Conservation (phyloP, 768 basidiomycete species). For the Termitomyces sp. region DNA sequence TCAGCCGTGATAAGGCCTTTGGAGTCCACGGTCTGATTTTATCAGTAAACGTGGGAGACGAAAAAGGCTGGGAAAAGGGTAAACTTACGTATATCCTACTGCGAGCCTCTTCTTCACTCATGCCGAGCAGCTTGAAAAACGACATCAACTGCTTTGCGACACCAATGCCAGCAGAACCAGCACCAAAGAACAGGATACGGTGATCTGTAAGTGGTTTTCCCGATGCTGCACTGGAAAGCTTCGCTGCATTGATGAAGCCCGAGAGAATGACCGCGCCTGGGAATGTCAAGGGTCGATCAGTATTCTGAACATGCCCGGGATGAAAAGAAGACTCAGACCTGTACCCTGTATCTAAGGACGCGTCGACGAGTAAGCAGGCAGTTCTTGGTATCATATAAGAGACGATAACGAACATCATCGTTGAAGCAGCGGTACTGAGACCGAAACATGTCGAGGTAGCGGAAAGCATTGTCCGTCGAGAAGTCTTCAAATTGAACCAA, state of each 20-base stretch:
- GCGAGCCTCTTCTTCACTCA: slow-evolving; percentile 62
- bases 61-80: not conserved
- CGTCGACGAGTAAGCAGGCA: slow-evolving; percentile 1
- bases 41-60: not conserved
- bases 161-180: slow-evolving; percentile 84
- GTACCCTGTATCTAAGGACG: slow-evolving; percentile 61
- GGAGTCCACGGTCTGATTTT: slow-evolving; percentile 61
- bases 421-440: slow-evolving; percentile 59
- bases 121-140: slow-evolving; percentile 70
- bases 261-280: slow-evolving; percentile 66
- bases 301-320: not conserved
- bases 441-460: slow-evolving; percentile 61
- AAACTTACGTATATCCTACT: slow-evolving; percentile 56
- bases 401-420: slow-evolving; percentile 50
- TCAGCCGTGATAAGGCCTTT: slow-evolving; percentile 71
- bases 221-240: slow-evolving; percentile 49
- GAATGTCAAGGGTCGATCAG: slow-evolving; percentile 4
- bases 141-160: slow-evolving; percentile 80
- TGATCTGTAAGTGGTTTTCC: slow-evolving; percentile 61
- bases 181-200: slow-evolving; percentile 85
- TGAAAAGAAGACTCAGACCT: slow-evolving; percentile 19
- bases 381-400: not conserved
- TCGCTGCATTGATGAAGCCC: slow-evolving; percentile 71
- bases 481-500: slow-evolving; percentile 78
- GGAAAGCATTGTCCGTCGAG: slow-evolving; percentile 74